Base-by-base conservation (phyloP, 495 filamentous ascomycete genomes). In the Penicillium parvum region DNA sequence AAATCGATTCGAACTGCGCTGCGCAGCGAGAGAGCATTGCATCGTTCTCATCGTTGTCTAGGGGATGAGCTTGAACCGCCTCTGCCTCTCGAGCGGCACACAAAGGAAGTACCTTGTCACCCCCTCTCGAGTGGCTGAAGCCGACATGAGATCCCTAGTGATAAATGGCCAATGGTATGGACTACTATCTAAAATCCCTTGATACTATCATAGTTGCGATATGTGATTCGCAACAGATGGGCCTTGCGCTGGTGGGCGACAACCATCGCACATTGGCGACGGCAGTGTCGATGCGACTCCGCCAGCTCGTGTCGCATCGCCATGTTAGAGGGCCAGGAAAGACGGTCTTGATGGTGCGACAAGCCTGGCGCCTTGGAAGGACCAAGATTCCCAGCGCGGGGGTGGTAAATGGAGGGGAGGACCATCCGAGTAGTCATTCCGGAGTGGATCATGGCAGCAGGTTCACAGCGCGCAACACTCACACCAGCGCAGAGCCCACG, bases 291-390 rank as follows among this genome's bases (percentile, higher is more conserved):
- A 50, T 40, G 45, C 52, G 36, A 49, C 49, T 49, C 33, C 22
- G 12, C 26, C 7, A 26, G 37, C 17, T 38, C 39, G 58, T 58
- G 57, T 61, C 57, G 57, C 57, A 61, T 61, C 21, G 27, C 23
- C 10, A 7, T 47, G 53, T 44, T 17, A 33, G 14, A 12, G 33
- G 15, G 16, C 14, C 30, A 17, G 7, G 47, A 12, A n/a, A 3
- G 22, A 28, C 37, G 14, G 19, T 23, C 36, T 30, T 20, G 14
- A 29, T 22, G 15, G 19, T 20, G 54, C 51, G 51, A 61, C 49
- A 38, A 39, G 27, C 30, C 12, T 25, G 3, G 40, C 27, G 40
- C 9, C 17, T 18, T 40, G 21, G 17, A 32, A 47, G 19, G 9
- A 2, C 18, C 29, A 33, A 10, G 27, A 47, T 37, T 32, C 8